Percentiles rank a stretch among this genome's conserved stretches.
These are phyloP conservation scores for Cytospora leucostoma DNA, from an alignment of 2,329 filamentous ascomycete species.

Conservation along the genomic window DNA sequence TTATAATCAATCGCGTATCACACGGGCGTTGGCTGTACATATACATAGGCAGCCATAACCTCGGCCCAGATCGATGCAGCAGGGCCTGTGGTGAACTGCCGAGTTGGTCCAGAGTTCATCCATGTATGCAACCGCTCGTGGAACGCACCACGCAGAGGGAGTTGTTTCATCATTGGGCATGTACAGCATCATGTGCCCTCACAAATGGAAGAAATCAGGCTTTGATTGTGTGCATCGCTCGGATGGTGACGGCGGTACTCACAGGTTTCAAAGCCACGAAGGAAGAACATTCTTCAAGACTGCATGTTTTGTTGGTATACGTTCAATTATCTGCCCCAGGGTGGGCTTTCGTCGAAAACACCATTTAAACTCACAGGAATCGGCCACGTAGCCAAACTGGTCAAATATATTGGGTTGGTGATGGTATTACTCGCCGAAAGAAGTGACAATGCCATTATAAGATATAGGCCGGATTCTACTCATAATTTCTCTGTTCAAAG, in stretches of 20 bases:
- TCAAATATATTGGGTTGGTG: not conserved
- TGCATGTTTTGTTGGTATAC: not conserved
- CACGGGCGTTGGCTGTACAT: no score
- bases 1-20: no score
- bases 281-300: not conserved
- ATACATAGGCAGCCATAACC: no score
- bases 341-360: not conserved
- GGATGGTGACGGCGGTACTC: not conserved
- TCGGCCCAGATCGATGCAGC: no score
- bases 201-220: not conserved
- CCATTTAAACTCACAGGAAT: not conserved
- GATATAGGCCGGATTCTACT: not conserved
- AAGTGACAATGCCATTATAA: not conserved
- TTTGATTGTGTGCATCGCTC: not conserved
- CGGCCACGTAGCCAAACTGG: not conserved
- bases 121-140: no score
- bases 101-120: no score
- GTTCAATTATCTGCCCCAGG: no score
- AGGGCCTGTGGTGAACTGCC: no score
- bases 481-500: no score
- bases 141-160: no score
- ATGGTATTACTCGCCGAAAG: not conserved
- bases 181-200: not conserved
- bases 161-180: no score
- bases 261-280: not conserved